Conservation (phyloP, 768 basidiomycete genomes). For the Hypholoma fasciculare region DNA sequence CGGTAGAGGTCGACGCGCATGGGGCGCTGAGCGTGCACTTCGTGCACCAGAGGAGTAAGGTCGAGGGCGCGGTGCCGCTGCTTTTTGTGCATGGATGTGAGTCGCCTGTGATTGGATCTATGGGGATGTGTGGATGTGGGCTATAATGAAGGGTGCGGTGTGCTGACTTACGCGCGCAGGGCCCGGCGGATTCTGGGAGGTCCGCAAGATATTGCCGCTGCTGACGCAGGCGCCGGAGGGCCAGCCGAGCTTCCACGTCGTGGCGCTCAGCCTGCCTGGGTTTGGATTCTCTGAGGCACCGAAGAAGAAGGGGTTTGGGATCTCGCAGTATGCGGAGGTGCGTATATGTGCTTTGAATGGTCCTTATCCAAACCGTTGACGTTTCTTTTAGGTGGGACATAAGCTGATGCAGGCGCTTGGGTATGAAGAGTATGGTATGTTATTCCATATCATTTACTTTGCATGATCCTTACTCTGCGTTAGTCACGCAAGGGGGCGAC, state of each 20-base stretch:
- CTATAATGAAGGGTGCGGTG: background rate
- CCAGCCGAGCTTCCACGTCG: conserved; percentile 62
- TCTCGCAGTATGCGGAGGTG: conserved; percentile 49
- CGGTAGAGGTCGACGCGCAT: conserved; percentile 47
- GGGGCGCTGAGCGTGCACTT: conserved; percentile 52
- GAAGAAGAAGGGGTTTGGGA: conserved; percentile 48
- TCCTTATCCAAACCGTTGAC: background rate
- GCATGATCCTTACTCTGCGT: background rate
- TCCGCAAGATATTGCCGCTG: conserved; percentile 55
- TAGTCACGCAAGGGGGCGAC: conserved; percentile 51
- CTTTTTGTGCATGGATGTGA: conserved; percentile 54
- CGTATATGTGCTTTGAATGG: background rate
- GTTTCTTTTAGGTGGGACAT: conserved; percentile 32
- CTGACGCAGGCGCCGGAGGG: conserved; percentile 42
- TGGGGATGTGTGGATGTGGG: no score
- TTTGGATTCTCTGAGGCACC: conserved; percentile 64
- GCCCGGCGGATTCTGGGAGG: conserved; percentile 64
- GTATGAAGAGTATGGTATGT: conserved; percentile 48
- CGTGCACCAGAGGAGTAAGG: conserved; percentile 50
- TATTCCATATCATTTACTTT: conserved; percentile 21
- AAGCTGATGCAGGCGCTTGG: conserved; percentile 53
- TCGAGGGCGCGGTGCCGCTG: conserved; percentile 51
- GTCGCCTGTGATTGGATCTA: no score
- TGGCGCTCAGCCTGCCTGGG: conserved; percentile 58
- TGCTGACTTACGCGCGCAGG: conserved; percentile 31